Evolutionary conservation across 176 grass and related monocot genomes (phyloP), one percentile per base, ranked within the genome.

Genomic region (Echinochloa phyllopogon): DNA sequence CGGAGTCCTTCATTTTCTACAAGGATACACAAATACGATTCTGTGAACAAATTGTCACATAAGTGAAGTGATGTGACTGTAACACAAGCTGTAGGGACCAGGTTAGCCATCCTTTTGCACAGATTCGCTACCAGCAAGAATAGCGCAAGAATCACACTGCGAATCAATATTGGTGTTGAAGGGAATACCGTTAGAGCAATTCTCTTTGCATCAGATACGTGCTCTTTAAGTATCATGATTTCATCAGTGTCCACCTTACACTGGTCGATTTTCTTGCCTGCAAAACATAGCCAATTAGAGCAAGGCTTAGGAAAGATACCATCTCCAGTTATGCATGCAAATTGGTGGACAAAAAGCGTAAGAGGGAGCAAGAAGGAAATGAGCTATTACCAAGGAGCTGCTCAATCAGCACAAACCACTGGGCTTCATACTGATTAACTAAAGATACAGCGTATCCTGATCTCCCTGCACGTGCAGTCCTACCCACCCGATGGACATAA

Each of bases 401-500:
- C 77, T 96, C 93, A 29, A 94, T 98, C 81, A 81, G 83, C 80
- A 90, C 59, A 85, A 94, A 98, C 91, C 91, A 92, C 84, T 92
- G 77, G 25, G 82, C 87, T 73, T 94, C 96, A n/a, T 94, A 98
- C 72, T 95, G 96, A 73, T 94, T 98, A 47, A 98, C 96, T 33
- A 98, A 91, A 53, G 96, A 94, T 76, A 94, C 69, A 20, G 96
- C 96, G 41, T 92, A 85, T 60, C 96, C 96, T 86, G 93, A 94
- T 15, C 76, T 83, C 65, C 96, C 93, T 63, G 96, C 93, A 83
- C 96, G 93, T 67, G 96, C 93, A 60, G 96, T 98, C 85, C 96
- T 95, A 72, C 96, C 96, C 11, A 95, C 96, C 59, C 91, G 91
- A 95, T 98, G 96, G 61, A 98, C 83, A 80, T 98, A 98, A 90